Percentiles rank a stretch among this genome's conserved stretches.
Evolutionary conservation across 2,329 filamentous ascomycete genomes (phyloP).

Genomic region (Arthrobotrys sinensis): DNA sequence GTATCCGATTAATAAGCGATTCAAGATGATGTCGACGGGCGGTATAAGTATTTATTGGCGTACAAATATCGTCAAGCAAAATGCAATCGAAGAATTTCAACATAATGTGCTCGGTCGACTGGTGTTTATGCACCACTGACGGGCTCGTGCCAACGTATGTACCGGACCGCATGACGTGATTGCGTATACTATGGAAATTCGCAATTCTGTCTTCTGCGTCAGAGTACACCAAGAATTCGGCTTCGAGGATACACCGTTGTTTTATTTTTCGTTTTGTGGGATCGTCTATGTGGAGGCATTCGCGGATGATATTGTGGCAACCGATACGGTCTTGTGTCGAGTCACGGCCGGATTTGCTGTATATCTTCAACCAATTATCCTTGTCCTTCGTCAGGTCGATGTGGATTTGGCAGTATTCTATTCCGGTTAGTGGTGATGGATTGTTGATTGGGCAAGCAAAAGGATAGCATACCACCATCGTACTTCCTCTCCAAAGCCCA

Average conservation of each 20-base stretch:
- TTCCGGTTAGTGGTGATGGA: neutral
- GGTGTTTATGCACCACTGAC: constrained; percentile 66
- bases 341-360: constrained; percentile 93
- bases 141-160: constrained; percentile 78
- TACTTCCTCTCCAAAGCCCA: constrained; percentile 64
- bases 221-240: constrained; percentile 85
- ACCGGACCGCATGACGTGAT: constrained; percentile 82
- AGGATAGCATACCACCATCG: constrained; percentile 59
- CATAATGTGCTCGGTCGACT: constrained; percentile 72
- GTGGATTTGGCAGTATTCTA: constrained; percentile 90
- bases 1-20: constrained; percentile 72
- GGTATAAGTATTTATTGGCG: constrained; percentile 72
- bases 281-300: constrained; percentile 76
- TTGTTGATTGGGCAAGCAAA: neutral
- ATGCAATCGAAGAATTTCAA: constrained; percentile 76
- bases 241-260: constrained; percentile 82
- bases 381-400: constrained; percentile 75
- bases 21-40: constrained; percentile 76
- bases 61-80: constrained; percentile 72
- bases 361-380: constrained; percentile 78
- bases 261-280: constrained; percentile 73
- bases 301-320: constrained; percentile 72
- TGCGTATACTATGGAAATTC: constrained; percentile 85
- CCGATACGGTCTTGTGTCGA: constrained; percentile 79
- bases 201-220: constrained; percentile 77